phyloP scores from a whole-genome alignment of 1,284 basidiomycete species.

The Heterobasidion occidentale region DNA sequence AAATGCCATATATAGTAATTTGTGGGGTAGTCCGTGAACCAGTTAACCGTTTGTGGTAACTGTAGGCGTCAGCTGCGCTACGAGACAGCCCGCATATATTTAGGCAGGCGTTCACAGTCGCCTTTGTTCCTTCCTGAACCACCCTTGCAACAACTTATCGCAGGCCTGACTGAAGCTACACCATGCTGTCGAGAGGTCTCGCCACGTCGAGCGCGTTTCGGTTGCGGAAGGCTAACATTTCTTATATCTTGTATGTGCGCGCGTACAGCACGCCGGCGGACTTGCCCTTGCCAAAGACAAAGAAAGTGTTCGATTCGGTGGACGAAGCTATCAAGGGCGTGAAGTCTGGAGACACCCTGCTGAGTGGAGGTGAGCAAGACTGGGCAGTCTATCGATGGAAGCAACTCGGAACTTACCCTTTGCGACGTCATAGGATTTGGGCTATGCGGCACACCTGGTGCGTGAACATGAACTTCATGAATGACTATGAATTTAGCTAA shows the following conservation, averaged over 20 bases:
- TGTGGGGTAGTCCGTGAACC: no score
- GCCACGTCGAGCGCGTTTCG: neutral
- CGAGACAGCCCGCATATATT: no score
- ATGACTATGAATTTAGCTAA: neutral
- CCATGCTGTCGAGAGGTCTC: neutral
- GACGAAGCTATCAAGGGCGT: slow-evolving; percentile 51
- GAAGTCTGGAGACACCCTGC: slow-evolving; percentile 55
- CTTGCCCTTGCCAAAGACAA: slow-evolving; percentile 24
- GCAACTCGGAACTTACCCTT: neutral
- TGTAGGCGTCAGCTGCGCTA: no score
- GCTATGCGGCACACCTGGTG: slow-evolving; percentile 68
- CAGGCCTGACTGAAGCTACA: neutral
- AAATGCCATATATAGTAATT: neutral
- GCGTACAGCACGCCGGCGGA: slow-evolving; percentile 20
- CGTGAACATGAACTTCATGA: slow-evolving; percentile 7
- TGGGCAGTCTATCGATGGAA: neutral
- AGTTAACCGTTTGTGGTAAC: no score
- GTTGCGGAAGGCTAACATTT: neutral
- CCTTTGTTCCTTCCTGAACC: neutral
- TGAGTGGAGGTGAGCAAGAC: slow-evolving; percentile 66
- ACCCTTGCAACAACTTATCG: neutral
- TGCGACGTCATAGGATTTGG: slow-evolving; percentile 58
- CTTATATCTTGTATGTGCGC: neutral
- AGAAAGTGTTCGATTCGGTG: slow-evolving; percentile 46
- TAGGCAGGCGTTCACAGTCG: neutral